phyloP scores from a whole-genome alignment of 257 asterid species.

The Penstemon eatonii region DNA sequence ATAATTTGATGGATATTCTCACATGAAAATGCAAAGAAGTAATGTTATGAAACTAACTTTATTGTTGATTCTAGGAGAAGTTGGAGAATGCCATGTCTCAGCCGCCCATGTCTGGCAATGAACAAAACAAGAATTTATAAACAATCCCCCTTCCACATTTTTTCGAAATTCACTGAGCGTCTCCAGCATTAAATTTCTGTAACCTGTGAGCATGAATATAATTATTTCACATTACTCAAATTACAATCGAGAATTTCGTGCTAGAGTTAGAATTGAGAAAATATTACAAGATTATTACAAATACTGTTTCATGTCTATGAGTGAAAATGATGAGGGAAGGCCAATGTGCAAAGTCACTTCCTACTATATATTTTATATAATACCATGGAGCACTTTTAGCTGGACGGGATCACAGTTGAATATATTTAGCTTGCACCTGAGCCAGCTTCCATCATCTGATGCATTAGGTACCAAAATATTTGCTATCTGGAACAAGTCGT shows the following conservation, averaged over 20 bases:
- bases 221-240: constrained; percentile 14
- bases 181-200: constrained; percentile 65
- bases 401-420: constrained; percentile 61
- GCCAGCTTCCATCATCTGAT: constrained; percentile 76
- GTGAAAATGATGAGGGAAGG: too few relatives aligned
- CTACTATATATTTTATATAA: constrained; percentile 5
- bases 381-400: constrained; percentile 79
- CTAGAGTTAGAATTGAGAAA: too few relatives aligned
- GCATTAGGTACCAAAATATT: constrained; percentile 65
- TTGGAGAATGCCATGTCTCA: constrained; percentile 87
- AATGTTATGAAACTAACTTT: constrained; percentile 42
- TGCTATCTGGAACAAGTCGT: constrained; percentile 53
- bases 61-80: constrained; percentile 79
- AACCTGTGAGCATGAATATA: constrained; percentile 50
- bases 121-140: constrained; percentile 74
- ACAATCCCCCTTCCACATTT: constrained; percentile 62
- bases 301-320: too few relatives aligned
- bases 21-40: neutral
- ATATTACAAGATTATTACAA: too few relatives aligned
- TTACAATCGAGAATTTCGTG: neutral
- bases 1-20: neutral
- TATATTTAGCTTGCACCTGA: constrained; percentile 70
- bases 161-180: constrained; percentile 49
- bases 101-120: constrained; percentile 90
- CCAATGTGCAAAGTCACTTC: too few relatives aligned